phyloP scores from a whole-genome alignment of 192 early-diverging fungal species.

The Entrophospora sp. region DNA sequence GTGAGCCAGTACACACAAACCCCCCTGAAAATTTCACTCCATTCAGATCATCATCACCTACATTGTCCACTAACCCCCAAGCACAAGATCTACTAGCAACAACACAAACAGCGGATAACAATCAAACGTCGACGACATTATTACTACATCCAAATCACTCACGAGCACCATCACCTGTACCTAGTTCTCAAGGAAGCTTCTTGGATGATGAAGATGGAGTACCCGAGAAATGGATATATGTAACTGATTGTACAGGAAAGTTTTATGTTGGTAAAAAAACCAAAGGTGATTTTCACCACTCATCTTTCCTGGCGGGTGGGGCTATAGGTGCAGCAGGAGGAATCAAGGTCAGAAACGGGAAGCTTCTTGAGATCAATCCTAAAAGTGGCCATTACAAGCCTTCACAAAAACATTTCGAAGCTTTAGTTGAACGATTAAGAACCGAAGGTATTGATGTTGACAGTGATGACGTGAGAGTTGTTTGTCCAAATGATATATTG shows the following conservation, averaged over 20 bases:
- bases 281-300: conserved; percentile 38
- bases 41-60: too few relatives aligned
- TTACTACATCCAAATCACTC: background rate
- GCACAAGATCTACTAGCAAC: too few relatives aligned
- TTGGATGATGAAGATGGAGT: conserved; percentile 8
- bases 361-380: conserved; percentile 32
- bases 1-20: conserved; percentile 27
- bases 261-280: conserved; percentile 31
- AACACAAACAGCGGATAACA: background rate
- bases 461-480: conserved; percentile 8
- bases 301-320: conserved; percentile 32
- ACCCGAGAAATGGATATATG: conserved; percentile 32
- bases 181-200: background rate
- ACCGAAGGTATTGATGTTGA: conserved; percentile 21
- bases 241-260: conserved; percentile 25
- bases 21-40: background rate
- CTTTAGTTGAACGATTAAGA: conserved; percentile 18
- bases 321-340: conserved; percentile 33
- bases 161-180: background rate
- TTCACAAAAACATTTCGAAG: conserved; percentile 28
- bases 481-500: background rate
- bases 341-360: conserved; percentile 25
- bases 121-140: background rate
- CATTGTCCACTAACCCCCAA: too few relatives aligned
- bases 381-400: conserved; percentile 39